These are phyloP conservation scores for Haberlea rhodopensis DNA, from an alignment of 257 asterid species.

Conservation along the genomic window DNA sequence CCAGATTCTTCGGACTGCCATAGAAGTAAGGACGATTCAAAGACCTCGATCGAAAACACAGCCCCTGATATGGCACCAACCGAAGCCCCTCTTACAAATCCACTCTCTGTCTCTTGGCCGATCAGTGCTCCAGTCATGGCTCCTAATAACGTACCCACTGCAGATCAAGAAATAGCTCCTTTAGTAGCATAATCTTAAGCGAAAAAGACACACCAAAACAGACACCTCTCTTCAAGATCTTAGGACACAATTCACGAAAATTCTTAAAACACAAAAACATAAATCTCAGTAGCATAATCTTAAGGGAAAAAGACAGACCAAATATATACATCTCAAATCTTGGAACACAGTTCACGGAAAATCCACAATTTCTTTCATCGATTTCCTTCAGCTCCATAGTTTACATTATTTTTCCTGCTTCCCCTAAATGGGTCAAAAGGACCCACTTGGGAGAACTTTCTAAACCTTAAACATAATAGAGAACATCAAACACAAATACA, in stretches of 20 bases:
- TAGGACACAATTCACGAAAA: not conserved
- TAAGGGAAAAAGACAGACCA: no score
- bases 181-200: constrained; percentile 15
- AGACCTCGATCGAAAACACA: constrained; percentile 97
- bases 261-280: not conserved
- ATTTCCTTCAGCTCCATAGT: not conserved
- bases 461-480: not conserved
- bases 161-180: constrained; percentile 8
- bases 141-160: no score
- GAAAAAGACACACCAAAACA: not conserved
- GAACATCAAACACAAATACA: no score
- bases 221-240: not conserved
- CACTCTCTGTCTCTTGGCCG: constrained; percentile 98
- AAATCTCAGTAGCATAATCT: no score
- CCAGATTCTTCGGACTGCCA: constrained; percentile 99
- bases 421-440: not conserved
- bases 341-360: no score
- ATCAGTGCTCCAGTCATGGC: constrained; percentile 96
- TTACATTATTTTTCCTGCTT: not conserved
- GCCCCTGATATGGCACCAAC: constrained; percentile 99
- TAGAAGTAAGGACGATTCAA: constrained; percentile 71
- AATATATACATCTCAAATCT: no score
- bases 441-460: not conserved
- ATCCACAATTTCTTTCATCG: not conserved
- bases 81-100: constrained; percentile 94